Conservation (phyloP, 2,329 filamentous ascomycete species). For the Epichloe bromicola region DNA sequence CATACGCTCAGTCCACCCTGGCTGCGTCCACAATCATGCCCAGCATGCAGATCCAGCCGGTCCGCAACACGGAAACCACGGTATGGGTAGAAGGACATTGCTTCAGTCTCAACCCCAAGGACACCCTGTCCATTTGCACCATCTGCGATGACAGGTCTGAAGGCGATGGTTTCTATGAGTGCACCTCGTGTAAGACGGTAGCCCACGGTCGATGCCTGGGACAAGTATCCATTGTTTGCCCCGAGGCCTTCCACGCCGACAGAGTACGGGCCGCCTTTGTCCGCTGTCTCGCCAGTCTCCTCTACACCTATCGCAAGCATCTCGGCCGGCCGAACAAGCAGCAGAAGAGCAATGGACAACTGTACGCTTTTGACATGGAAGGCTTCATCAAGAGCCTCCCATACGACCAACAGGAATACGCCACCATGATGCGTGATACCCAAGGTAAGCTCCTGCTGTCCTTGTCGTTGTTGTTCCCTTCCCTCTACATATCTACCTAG, state of each 20-base stretch:
- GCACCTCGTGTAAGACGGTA: slow-evolving; percentile 47
- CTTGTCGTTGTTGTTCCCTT: not conserved
- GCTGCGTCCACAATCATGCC: slow-evolving; percentile 82
- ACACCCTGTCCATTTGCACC: slow-evolving; percentile 50
- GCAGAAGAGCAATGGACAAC: slow-evolving; percentile 46
- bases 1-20: slow-evolving; percentile 75
- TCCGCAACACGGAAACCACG: slow-evolving; percentile 63
- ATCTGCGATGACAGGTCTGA: slow-evolving; percentile 66
- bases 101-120: slow-evolving; percentile 50
- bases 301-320: slow-evolving; percentile 54
- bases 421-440: slow-evolving; percentile 50
- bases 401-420: slow-evolving; percentile 53
- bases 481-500: not conserved
- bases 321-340: slow-evolving; percentile 45
- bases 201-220: slow-evolving; percentile 49
- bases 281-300: slow-evolving; percentile 49
- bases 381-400: slow-evolving; percentile 52
- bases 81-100: slow-evolving; percentile 82
- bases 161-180: slow-evolving; percentile 62
- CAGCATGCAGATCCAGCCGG: slow-evolving; percentile 66
- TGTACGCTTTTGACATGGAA: slow-evolving; percentile 53
- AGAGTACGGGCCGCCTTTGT: slow-evolving; percentile 51
- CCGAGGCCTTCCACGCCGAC: slow-evolving; percentile 47
- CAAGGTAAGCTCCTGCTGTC: slow-evolving; percentile 35
- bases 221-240: slow-evolving; percentile 50